Percentiles rank a stretch among this genome's conserved stretches.
Conservation (phyloP, 2,329 filamentous ascomycete species). For the Emericellopsis cladophorae region DNA sequence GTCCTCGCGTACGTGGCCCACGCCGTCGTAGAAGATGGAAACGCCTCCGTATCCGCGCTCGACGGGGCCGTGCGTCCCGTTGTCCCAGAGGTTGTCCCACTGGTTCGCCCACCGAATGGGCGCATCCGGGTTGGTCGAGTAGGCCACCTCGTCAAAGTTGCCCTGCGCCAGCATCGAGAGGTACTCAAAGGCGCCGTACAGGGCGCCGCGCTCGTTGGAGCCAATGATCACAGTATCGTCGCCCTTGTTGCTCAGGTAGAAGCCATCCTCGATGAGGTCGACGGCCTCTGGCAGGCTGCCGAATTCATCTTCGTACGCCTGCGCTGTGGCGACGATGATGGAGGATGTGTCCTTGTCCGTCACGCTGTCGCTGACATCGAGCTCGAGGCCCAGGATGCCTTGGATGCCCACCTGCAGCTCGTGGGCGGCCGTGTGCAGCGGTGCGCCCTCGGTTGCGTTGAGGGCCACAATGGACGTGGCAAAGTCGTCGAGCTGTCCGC, state of each 20-base stretch:
- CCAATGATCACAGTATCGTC: constrained; percentile 44
- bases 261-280: constrained; percentile 43
- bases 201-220: constrained; percentile 51
- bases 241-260: constrained; percentile 38
- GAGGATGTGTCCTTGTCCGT: not conserved
- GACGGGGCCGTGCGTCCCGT: constrained; percentile 33
- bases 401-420: constrained; percentile 46
- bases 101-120: constrained; percentile 60
- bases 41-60: constrained; percentile 56
- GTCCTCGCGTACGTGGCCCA: constrained; percentile 40
- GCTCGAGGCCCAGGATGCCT: constrained; percentile 39
- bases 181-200: constrained; percentile 60
- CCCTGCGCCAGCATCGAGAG: constrained; percentile 51
- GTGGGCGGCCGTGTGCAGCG: constrained; percentile 44
- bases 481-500: constrained; percentile 20
- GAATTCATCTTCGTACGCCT: constrained; percentile 18
- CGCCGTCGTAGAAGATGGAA: constrained; percentile 50
- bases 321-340: constrained; percentile 10
- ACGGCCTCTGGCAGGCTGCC: constrained; percentile 16
- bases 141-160: constrained; percentile 32
- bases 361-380: constrained; percentile 14
- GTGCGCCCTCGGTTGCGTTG: constrained; percentile 39
- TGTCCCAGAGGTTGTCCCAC: constrained; percentile 56
- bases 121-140: constrained; percentile 41
- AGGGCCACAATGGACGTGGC: constrained; percentile 38